A percentile compares a stretch with the other conserved stretches of the same genome.
phyloP scores from a whole-genome alignment of 2,329 filamentous ascomycete genomes.

The Neoarthrinium moseri region DNA sequence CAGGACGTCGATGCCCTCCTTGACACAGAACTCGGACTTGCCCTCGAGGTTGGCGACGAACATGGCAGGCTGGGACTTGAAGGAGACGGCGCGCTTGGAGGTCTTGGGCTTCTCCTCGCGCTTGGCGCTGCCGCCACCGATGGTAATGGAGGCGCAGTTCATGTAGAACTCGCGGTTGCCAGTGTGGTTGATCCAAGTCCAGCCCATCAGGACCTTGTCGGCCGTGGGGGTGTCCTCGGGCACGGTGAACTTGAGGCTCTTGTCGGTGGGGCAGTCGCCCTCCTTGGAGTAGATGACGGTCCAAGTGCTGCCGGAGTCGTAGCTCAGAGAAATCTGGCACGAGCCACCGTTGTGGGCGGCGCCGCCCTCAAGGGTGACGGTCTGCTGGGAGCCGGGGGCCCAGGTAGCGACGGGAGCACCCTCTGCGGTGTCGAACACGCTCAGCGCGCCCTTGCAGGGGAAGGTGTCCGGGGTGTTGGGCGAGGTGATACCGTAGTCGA shows the following conservation, averaged over 20 bases:
- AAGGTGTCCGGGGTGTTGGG: constrained; percentile 62
- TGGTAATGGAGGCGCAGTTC: constrained; percentile 74
- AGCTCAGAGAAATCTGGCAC: constrained; percentile 74
- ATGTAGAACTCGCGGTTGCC: constrained; percentile 86
- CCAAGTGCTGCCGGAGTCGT: constrained; percentile 69
- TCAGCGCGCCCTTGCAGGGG: constrained; percentile 70
- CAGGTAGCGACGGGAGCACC: constrained; percentile 61
- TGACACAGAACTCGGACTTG: constrained; percentile 54
- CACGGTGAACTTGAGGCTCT: constrained; percentile 64
- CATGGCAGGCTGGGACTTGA: constrained; percentile 61
- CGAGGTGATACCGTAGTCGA: constrained; percentile 73
- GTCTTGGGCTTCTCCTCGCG: constrained; percentile 27
- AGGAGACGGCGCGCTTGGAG: constrained; percentile 29
- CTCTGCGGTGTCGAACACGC: constrained; percentile 43
- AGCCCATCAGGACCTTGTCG: constrained; percentile 65
- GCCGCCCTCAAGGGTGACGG: constrained; percentile 62
- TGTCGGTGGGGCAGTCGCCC: constrained; percentile 37
- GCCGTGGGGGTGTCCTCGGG: constrained; percentile 58
- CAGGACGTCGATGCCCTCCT: constrained; percentile 56
- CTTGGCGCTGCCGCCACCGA: constrained; percentile 40
- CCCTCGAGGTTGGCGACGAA: constrained; percentile 68
- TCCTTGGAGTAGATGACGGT: constrained; percentile 50
- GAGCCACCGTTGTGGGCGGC: constrained; percentile 68
- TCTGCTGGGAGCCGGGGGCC: constrained; percentile 59
- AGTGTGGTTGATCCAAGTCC: constrained; percentile 75